These are phyloP conservation scores for Lipomyces oligophaga DNA, from an alignment of 805 yeast genomes.

Conservation along the genomic window DNA sequence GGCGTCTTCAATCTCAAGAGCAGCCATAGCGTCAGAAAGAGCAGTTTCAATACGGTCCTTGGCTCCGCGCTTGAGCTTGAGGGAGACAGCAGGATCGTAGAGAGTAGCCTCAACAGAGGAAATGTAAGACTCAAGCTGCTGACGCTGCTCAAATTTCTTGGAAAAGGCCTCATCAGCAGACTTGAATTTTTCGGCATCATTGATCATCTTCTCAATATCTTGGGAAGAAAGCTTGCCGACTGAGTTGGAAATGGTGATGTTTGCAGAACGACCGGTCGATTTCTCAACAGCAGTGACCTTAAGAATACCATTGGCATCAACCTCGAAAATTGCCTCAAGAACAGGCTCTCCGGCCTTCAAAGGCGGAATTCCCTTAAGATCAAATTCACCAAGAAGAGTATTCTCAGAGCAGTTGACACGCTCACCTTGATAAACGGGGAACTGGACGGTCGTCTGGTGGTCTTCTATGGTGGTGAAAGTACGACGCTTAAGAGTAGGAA, in stretches of 20 bases:
- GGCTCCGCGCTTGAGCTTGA: constrained; percentile 95
- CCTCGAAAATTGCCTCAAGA: constrained; percentile 97
- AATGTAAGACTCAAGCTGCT: constrained; percentile 98
- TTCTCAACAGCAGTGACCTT: constrained; percentile 98
- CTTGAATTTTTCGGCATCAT: constrained; percentile 99
- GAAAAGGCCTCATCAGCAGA: constrained; percentile 98
- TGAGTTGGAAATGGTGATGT: constrained; percentile 98
- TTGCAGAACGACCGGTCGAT: constrained; percentile 97
- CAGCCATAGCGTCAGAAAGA: constrained; percentile 95
- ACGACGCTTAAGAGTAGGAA: constrained; percentile 98
- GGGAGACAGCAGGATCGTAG: constrained; percentile 96
- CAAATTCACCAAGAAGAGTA: constrained; percentile 97
- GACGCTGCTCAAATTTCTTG: constrained; percentile 98
- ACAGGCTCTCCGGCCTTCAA: constrained; percentile 99
- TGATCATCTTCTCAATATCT: constrained; percentile 97
- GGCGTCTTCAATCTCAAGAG: constrained; percentile 94
- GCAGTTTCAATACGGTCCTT: constrained; percentile 97
- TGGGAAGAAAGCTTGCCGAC: constrained; percentile 96
- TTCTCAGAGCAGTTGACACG: constrained; percentile 98
- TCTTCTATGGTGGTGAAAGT: constrained; percentile 98
- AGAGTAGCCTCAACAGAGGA: constrained; percentile 91
- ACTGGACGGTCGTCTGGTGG: constrained; percentile 97
- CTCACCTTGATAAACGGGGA: constrained; percentile 99
- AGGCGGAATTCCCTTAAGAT: constrained; percentile 96
- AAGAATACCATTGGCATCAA: constrained; percentile 99